Evolutionary conservation across 2,329 filamentous ascomycete genomes (phyloP).

Genomic region (Fusarium sp.): DNA sequence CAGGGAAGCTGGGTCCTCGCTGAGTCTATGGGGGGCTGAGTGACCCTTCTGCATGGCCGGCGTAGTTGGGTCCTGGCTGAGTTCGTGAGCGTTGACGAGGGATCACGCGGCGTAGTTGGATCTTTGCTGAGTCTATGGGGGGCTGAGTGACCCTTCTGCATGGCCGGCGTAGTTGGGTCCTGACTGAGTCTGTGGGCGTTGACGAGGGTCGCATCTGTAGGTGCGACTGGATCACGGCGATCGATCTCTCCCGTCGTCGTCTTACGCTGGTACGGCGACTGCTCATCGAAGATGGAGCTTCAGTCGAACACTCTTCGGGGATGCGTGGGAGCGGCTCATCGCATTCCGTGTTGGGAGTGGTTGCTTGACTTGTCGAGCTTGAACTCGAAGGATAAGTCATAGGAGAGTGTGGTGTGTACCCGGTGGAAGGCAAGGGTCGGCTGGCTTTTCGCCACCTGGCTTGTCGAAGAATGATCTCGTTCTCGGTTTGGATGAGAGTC

Average conservation of each 20-base stretch:
- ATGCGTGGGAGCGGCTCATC: constrained; percentile 29
- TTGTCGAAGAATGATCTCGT: constrained; percentile 50
- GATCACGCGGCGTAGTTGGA: too few relatives aligned
- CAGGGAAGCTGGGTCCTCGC: constrained; percentile 14
- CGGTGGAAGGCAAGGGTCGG: constrained; percentile 3
- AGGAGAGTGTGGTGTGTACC: constrained; percentile 36
- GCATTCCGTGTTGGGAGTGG: constrained; percentile 1
- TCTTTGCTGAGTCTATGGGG: constrained; percentile 13
- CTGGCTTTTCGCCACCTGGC: constrained; percentile 21
- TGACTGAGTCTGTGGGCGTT: constrained; percentile 19
- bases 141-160: neutral
- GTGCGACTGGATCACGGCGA: constrained; percentile 17
- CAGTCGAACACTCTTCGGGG: constrained; percentile 26
- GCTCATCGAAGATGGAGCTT: neutral
- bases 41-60: neutral
- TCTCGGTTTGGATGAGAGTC: constrained; percentile 46
- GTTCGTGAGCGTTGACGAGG: constrained; percentile 16
- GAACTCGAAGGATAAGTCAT: constrained; percentile 37
- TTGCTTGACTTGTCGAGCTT: constrained; percentile 8
- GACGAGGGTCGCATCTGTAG: constrained; percentile 22
- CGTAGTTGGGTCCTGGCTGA: constrained; percentile 22
- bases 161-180: constrained; percentile 13
- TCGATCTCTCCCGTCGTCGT: constrained; percentile 27
- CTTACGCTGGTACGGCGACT: constrained; percentile 3
- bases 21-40: constrained; percentile 4